Base-by-base conservation (phyloP, 1,284 basidiomycete genomes). In the Rhodotorula sp. region DNA sequence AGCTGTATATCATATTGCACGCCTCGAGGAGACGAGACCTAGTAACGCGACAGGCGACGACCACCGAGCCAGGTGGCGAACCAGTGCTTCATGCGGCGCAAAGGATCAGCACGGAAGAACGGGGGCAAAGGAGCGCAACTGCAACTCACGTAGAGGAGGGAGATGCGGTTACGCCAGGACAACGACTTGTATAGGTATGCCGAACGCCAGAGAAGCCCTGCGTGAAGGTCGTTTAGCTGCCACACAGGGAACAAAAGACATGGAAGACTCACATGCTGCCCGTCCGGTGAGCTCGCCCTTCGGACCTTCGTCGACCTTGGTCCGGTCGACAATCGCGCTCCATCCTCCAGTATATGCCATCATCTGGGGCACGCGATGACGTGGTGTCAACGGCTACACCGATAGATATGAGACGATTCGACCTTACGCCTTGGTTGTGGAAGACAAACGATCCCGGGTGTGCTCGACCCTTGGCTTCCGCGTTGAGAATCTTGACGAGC, bases 321-420 rank as follows among this genome's bases (percentile, higher is more conserved):
- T 83, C 80, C 91, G 87, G 78, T 91, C 91, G 23, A 92, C 86
- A 16, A 91, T 46, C 4, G 81, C 87, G 57, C 69, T 86, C 85
- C 89, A 90, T 76, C 88, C 85, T 34, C 92, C 92, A 51, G 93
- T 84, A 79, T 91, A 91, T 14, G 92, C 91, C 80, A 95, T 83
- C n/a, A 39, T 57, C 63, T 64, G 54, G 26, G 14, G 3, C 12
- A 5, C n/a, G 16, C 18, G 0, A 14, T 0, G 0, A 3, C 29
- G 26, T n/a, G 29, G 5, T n/a, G 6, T 6, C 52, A 8, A 5
- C 3, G 39, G 4, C 15, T 5, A 14, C 23, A 2, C 31, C 16
- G 49, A 54, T 14, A 18, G 14, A 21, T n/a, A 15, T 15, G 12
- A 29, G 31, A 51, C 10, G 18, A 23, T 5, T 5, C 1, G 15